These are phyloP conservation scores for Phytophthora pseudosyringae DNA, from an alignment of 352 stramenopile species.

Conservation along the genomic window DNA sequence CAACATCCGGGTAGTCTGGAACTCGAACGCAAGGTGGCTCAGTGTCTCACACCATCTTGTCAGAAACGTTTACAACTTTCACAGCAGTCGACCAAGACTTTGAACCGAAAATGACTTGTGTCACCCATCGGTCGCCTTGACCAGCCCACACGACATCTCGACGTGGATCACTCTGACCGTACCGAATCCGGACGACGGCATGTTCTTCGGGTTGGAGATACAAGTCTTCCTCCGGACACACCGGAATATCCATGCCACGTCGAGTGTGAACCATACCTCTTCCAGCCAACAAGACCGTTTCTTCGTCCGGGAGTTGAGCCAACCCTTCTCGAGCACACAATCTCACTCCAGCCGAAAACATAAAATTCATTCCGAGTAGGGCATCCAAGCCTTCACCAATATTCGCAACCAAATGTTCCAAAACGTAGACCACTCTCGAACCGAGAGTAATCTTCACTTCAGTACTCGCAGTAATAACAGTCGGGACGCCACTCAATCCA, in stretches of 20 bases:
- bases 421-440: background rate
- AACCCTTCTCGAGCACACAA: background rate
- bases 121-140: background rate
- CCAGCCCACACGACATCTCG: slow-evolving; percentile 3
- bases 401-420: background rate
- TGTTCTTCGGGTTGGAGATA: slow-evolving; percentile 2
- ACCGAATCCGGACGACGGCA: background rate
- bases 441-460: background rate
- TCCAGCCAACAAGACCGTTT: background rate
- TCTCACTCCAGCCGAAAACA: background rate
- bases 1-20: no score
- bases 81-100: background rate
- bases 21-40: no score
- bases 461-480: background rate
- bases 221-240: background rate
- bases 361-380: background rate
- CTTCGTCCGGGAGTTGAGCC: slow-evolving; percentile 2
- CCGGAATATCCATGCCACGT: background rate
- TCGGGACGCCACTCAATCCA: no score
- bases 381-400: slow-evolving; percentile 4
- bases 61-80: background rate
- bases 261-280: background rate
- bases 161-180: background rate
- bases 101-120: background rate
- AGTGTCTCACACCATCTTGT: background rate